Base-by-base conservation (phyloP, 108 stramenopile genomes). In the Seminavis robusta region DNA sequence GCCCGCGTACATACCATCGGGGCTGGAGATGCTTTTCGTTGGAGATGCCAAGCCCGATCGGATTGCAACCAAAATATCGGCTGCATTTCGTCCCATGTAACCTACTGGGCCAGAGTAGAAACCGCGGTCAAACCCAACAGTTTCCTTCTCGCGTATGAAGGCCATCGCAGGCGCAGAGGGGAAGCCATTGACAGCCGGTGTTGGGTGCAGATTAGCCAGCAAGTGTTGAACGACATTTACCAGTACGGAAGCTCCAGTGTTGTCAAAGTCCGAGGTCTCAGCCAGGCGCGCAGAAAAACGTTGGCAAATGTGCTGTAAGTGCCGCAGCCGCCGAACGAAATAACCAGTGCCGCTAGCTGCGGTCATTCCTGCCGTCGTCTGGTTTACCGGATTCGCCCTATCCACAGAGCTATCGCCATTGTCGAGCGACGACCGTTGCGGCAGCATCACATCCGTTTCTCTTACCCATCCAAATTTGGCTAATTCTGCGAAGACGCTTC, bases 101-200 rank as follows among this genome's bases (percentile, higher is more conserved):
- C 91, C 91, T 59, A 93, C 77, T 25, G 91, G 91, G 2, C 91
- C 91, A n/a, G 82, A 69, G 56, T 87, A 93, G 30, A 81, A 83
- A 1, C 87, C 91, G 23, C 91, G 63, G 59, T 88, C 85, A 64
- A 88, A 86, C 5, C 61, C 77, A 45, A 46, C 31, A 17, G 71
- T 61, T 46, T 93, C 91, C 36, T 67, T 54, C 33, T 72, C 28
- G 31, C 87, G 74, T 47, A 93, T 87, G 44, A 84, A 85, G 8
- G 84, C 71, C 11, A 76, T 36, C 2, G 87, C 80, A 27, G 27
- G 27, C 15, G 48, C 37, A 20, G 65, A 33, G 0, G 87, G 81
- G 40, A 68, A 80, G 7, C 91, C 91, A 41, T 83, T 73, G 16
- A 93, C 82, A 24, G 91, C 91, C 16, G 91, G 91, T 40, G 91